These are phyloP conservation scores for Xylaria bambusicola DNA, from an alignment of 495 filamentous ascomycete genomes.

Conservation along the genomic window DNA sequence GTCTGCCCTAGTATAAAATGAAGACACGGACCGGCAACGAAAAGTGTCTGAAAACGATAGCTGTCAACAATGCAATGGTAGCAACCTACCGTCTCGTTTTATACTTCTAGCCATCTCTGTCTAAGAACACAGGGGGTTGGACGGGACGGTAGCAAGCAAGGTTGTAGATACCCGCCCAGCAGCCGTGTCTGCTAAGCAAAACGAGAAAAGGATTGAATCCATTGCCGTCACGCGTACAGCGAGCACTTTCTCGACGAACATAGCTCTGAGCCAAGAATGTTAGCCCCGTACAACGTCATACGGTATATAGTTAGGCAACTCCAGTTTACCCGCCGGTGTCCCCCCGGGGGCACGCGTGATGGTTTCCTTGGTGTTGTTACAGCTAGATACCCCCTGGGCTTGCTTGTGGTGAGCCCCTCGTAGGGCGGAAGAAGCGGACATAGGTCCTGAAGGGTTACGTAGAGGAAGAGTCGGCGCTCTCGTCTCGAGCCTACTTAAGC, in stretches of 20 bases:
- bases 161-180: not conserved
- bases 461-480: not conserved
- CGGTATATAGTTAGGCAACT: constrained; percentile 1
- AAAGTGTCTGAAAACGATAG: not conserved
- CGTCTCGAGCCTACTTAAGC: not conserved
- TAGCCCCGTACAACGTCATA: constrained; percentile 8
- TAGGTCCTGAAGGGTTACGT: not conserved
- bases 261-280: not conserved
- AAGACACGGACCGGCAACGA: not conserved
- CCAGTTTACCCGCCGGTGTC: constrained; percentile 5
- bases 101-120: constrained; percentile 8
- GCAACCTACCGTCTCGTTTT: constrained; percentile 4
- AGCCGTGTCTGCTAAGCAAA: constrained; percentile 1
- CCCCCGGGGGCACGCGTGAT: not conserved
- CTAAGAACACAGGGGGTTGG: not conserved
- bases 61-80: not conserved
- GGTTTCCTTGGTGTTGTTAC: not conserved
- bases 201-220: not conserved
- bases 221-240: constrained; percentile 14
- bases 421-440: not conserved
- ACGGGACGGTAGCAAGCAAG: not conserved
- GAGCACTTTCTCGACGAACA: not conserved
- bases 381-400: not conserved
- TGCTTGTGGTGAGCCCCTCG: not conserved
- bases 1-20: not conserved